Percentiles rank a stretch among this genome's conserved stretches.
Conservation (phyloP, 345 rosid genomes). For the Murraya koenigii region DNA sequence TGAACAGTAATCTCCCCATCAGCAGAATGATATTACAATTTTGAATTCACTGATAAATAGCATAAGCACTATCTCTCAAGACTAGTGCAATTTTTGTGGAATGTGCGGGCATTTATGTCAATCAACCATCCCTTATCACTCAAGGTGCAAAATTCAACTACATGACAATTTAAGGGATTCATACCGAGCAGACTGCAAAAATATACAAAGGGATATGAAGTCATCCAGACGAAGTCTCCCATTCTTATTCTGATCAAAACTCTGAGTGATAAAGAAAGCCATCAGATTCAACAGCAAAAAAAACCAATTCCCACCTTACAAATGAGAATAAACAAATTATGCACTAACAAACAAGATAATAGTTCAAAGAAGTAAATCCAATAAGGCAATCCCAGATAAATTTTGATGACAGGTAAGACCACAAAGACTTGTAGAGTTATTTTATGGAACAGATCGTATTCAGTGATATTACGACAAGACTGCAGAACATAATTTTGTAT, state of each 20-base stretch:
- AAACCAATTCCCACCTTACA: neutral
- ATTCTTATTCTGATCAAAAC: conserved; percentile 60
- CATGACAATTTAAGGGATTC: neutral
- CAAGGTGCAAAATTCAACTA: neutral
- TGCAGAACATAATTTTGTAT: neutral
- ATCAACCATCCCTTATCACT: neutral
- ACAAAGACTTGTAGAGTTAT: neutral
- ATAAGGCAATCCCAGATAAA: neutral
- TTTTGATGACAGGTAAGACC: neutral
- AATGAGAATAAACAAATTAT: neutral
- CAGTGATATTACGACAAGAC: too few relatives aligned
- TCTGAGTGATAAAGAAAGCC: conserved; percentile 33
- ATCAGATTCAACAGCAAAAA: neutral
- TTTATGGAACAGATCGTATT: neutral
- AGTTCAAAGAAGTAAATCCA: neutral
- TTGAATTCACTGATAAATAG: too few relatives aligned
- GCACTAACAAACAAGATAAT: neutral
- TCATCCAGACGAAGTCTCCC: conserved; percentile 63
- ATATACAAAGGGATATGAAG: conserved; percentile 70
- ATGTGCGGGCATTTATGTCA: neutral
- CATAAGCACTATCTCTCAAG: neutral
- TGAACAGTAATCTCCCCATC: neutral
- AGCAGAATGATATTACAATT: neutral
- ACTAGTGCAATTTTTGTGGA: neutral
- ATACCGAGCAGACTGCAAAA: conserved; percentile 64